Evolutionary conservation across 305 asterid species (phyloP), one percentile per base, ranked within the genome.

Genomic region (Rubia tinctorum): DNA sequence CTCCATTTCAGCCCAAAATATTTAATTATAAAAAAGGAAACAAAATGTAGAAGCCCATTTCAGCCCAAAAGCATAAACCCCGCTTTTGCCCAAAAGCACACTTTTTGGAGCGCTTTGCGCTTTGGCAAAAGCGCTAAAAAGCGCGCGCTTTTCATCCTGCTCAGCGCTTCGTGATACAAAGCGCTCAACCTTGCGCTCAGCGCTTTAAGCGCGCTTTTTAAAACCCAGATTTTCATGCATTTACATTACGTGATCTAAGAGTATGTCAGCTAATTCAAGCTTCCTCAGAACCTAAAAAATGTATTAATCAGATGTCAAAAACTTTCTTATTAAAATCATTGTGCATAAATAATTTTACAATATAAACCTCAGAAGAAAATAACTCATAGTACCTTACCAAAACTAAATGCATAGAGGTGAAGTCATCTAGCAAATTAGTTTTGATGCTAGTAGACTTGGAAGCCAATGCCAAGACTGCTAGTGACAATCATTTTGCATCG

Each of bases 261-360:
- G 96, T 74, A 81, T 86, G 51, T 83, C 92, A 75, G 86, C 87
- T 75, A 92, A 96, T 85, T 95, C 99, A 79, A 92, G 98, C 88
- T 92, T 95, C 84, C 98, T 87, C 86, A 88, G 77, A 77, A 89
- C 85, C 99, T 95, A 87, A 86, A 80, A 40, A 77, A 73, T 47
- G 37, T 42, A 68, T 55, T 73, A 20, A 78, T 27, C 69, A 58
- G 70, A 40, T 15, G 37, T 55, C 34, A 68, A 71, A 74, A 62
- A 71, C 73, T 62, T 30, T 37, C 30, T 75, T 11, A 77, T 39
- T 43, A 78, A 37, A 65, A 62, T 49, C 43, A 60, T 12, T 22
- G 76, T 73, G 59, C 64, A 25, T 15, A 73, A 58, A 74, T 69
- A 30, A 63, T 65, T n/a, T 55, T n/a, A 56, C 22, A 68, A 76